Evolutionary conservation across 2,329 filamentous ascomycete species (phyloP), one percentile per base, ranked within the genome.

Genomic region (Aspergillus aculeatinus): DNA sequence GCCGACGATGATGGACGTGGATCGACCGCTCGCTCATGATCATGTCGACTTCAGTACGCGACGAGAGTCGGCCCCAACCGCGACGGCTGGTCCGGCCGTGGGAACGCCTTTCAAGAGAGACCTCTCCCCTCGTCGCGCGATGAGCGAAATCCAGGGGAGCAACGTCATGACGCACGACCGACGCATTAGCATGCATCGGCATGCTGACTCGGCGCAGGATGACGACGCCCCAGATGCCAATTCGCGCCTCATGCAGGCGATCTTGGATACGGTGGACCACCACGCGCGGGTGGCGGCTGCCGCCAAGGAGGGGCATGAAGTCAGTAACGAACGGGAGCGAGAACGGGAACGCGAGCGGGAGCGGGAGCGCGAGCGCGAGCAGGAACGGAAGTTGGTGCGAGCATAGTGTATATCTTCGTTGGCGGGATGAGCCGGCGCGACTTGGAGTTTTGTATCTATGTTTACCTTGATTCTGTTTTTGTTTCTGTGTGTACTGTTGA

Each of bases 221-320:
- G 73, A 75, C 23, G 74, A 76, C 33, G 76, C 72, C 31, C 72
- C 72, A 2, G 77, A 77, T 60, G 73, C 74, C 29, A 77, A 75
- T 56, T 73, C 76, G 57, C 69, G 75, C 2, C 63, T 79, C 39
- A 76, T 77, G 67, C 76, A 78, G 61, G 77, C 77, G 21, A 79
- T 79, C 42, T 64, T 76, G 58, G 77, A 79, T 56, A 79, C 77
- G 2, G 73, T 78, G 10, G 74, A 75, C 58, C 74, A 77, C 54
- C 76, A 75, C 51, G 65, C 69, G 6, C 71, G 74, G 10, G 72
- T 72, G 27, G 71, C 74, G 6, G 72, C 74, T 5, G 72, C 71
- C 4, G 72, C 70, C 19, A 71, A 73, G 56, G 69, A 71, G 42
- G 64, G 60, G 4, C 64, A 67, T 27, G 70, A 71, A 44, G 63